Conservation (phyloP, 2,329 filamentous ascomycete species). For the Colletotrichum tropicicola region DNA sequence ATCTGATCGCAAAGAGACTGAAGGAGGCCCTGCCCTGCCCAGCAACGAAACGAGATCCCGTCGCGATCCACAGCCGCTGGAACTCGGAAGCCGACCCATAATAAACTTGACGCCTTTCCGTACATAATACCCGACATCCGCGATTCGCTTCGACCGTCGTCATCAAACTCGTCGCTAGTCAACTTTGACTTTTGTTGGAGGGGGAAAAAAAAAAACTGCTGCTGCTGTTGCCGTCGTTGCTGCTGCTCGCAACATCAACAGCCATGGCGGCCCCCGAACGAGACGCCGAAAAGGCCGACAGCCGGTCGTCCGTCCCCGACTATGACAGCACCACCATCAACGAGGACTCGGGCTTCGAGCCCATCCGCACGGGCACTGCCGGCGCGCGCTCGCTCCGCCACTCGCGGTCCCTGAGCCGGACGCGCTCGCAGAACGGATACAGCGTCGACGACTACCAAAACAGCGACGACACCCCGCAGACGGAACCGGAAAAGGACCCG, state of each 20-base stretch:
- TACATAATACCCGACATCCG: conserved; percentile 22
- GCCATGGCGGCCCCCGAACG: background rate
- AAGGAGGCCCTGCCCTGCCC: background rate
- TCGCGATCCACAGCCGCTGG: conserved; percentile 16
- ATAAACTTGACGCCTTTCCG: background rate
- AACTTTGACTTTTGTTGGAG: background rate
- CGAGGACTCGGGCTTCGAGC: conserved; percentile 33
- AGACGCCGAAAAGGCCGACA: conserved; percentile 29
- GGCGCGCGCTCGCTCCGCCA: conserved; percentile 12
- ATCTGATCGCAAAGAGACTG: background rate
- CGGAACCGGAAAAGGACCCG: conserved; percentile 41
- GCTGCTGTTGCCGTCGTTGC: too few relatives aligned
- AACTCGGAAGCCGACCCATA: conserved; percentile 25
- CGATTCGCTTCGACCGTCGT: background rate
- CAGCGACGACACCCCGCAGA: conserved; percentile 18
- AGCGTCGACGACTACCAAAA: conserved; percentile 45
- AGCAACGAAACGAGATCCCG: background rate
- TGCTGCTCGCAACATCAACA: background rate
- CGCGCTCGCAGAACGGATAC: conserved; percentile 55
- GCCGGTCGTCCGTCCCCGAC: conserved; percentile 11
- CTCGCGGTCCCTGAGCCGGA: conserved; percentile 37
- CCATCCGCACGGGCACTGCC: conserved; percentile 34
- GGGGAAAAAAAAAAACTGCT: background rate
- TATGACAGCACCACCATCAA: conserved; percentile 7
- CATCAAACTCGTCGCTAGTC: background rate